These are phyloP conservation scores for Aspergillus indologenus DNA, from an alignment of 495 filamentous ascomycete species.

Conservation along the genomic window DNA sequence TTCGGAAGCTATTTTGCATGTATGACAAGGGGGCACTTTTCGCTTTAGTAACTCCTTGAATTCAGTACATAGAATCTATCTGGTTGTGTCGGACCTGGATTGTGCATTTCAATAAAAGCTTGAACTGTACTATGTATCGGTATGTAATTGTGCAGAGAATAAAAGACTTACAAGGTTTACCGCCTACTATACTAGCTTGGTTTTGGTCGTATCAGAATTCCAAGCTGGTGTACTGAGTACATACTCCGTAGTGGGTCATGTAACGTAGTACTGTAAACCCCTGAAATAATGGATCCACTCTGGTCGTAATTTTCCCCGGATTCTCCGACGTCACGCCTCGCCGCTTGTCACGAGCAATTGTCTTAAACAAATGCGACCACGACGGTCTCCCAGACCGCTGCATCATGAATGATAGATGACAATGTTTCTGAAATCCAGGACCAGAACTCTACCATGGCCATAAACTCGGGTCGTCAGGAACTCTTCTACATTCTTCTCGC, in stretches of 20 bases:
- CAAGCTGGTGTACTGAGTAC: too few species aligned
- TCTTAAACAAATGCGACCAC: background rate
- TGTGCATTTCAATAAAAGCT: too few species aligned
- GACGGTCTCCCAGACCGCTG: background rate
- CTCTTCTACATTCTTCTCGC: background rate
- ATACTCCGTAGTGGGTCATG: too few species aligned
- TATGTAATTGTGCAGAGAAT: too few species aligned
- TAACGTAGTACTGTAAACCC: background rate
- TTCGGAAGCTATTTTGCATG: background rate
- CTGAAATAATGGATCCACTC: background rate
- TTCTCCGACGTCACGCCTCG: constrained; percentile 15
- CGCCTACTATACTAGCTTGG: too few species aligned
- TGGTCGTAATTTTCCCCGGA: constrained; percentile 14
- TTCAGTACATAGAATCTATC: too few species aligned
- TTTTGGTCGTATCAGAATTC: too few species aligned
- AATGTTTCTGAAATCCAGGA: background rate
- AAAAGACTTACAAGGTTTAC: too few species aligned
- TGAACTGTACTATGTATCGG: too few species aligned
- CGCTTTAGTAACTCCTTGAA: too few species aligned
- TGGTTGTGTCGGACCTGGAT: too few species aligned
- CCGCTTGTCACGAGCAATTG: constrained; percentile 3
- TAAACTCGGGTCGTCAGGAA: background rate
- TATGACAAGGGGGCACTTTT: too few species aligned
- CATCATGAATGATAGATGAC: background rate
- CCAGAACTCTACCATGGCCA: background rate